These are phyloP conservation scores for Thelonectria discophora DNA, from an alignment of 2,329 filamentous ascomycete species.

Conservation along the genomic window DNA sequence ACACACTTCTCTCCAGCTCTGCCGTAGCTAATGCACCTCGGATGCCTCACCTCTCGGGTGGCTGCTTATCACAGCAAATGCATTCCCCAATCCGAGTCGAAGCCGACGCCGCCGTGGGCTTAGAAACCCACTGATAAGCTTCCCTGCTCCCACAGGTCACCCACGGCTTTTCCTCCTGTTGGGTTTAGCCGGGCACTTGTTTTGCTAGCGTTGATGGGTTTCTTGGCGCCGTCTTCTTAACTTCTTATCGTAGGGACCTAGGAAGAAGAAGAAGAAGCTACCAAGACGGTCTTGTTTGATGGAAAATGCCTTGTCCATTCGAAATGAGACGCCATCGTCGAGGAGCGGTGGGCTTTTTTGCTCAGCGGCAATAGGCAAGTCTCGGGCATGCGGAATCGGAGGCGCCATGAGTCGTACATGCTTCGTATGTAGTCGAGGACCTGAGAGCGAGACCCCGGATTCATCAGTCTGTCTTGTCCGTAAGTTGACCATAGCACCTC, in stretches of 20 bases:
- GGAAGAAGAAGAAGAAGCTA: not conserved
- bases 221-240: conserved; percentile 11
- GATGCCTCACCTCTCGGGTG: not conserved
- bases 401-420: not conserved
- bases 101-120: conserved; percentile 33
- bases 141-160: conserved; percentile 31
- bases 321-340: not conserved
- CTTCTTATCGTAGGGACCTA: conserved; percentile 11
- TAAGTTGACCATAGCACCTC: conserved; percentile 19
- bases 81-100: conserved; percentile 15
- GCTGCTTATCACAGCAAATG: conserved; percentile 24
- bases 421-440: not conserved
- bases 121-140: conserved; percentile 40
- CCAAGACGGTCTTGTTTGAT: too few species aligned
- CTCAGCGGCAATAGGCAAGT: not conserved
- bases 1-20: too few species aligned
- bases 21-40: conserved; percentile 1
- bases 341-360: not conserved
- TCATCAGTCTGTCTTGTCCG: conserved; percentile 8
- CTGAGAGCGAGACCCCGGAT: not conserved
- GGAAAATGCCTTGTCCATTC: not conserved
- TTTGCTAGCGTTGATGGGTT: conserved; percentile 6
- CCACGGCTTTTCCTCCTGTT: conserved; percentile 18
- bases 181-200: conserved; percentile 30
- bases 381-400: not conserved